Evolutionary conservation across 495 filamentous ascomycete species (phyloP).

Genomic region (Neurospora intermedia): DNA sequence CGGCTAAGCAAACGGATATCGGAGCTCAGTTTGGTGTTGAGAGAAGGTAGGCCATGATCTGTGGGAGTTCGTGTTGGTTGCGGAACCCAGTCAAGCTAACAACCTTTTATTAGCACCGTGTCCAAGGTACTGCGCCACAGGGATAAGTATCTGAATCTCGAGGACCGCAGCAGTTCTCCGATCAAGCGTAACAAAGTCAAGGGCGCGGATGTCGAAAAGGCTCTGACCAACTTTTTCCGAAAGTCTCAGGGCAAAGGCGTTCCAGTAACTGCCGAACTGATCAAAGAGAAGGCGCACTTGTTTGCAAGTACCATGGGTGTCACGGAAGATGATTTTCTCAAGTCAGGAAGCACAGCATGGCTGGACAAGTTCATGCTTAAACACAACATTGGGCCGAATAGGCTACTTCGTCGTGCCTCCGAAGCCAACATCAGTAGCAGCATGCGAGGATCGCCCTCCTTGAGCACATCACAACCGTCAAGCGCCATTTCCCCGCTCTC

Average conservation of each 20-base stretch:
- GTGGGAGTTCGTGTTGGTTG: neutral
- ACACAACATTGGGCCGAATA: constrained; percentile 61
- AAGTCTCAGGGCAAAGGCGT: constrained; percentile 72
- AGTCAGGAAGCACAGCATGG: constrained; percentile 67
- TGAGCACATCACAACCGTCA: constrained; percentile 55
- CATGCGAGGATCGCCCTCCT: constrained; percentile 40
- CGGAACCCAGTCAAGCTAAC: constrained; percentile 12
- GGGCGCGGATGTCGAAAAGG: constrained; percentile 89
- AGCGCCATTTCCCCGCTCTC: constrained; percentile 66
- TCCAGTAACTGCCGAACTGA: constrained; percentile 67
- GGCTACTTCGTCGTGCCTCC: constrained; percentile 57
- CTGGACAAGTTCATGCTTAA: constrained; percentile 96
- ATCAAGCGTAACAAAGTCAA: constrained; percentile 84
- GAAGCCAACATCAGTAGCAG: constrained; percentile 52
- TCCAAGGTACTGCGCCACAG: constrained; percentile 96
- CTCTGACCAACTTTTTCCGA: constrained; percentile 78
- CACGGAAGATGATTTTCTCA: constrained; percentile 59
- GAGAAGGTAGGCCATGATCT: constrained; percentile 61
- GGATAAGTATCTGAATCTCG: constrained; percentile 87
- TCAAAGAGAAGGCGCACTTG: constrained; percentile 76
- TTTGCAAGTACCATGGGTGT: constrained; percentile 72
- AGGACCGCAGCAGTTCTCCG: constrained; percentile 80
- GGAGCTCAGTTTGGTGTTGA: constrained; percentile 95
- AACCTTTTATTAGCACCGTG: constrained; percentile 62
- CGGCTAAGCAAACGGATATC: constrained; percentile 96